These are phyloP conservation scores for Deuterostichococcus epilithicus DNA, from an alignment of 139 green algal genomes.

Conservation along the genomic window DNA sequence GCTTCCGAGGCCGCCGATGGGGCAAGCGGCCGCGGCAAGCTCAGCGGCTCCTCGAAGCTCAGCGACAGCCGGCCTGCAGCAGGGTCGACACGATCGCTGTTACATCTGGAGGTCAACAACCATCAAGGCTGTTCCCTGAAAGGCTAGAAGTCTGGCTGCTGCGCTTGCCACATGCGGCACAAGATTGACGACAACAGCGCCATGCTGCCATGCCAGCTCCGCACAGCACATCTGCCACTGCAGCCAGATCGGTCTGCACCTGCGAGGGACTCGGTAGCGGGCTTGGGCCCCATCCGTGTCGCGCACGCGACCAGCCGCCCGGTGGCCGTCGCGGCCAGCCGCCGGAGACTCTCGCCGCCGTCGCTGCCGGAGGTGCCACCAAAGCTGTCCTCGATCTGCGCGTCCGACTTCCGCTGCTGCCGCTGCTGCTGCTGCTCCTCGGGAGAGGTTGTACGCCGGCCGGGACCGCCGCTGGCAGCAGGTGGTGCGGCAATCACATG, in stretches of 20 bases:
- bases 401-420: neutral
- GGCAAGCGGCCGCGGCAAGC: neutral
- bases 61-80: conserved; percentile 1
- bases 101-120: no score
- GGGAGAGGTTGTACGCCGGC: neutral
- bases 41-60: conserved; percentile 8
- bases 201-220: no score
- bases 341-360: neutral
- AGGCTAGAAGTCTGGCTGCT: no score
- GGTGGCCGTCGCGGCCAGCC: neutral
- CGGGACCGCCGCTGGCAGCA: neutral
- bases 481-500: conserved; percentile 17
- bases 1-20: neutral
- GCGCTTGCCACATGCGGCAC: no score
- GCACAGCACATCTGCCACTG: no score
- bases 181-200: no score
- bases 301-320: neutral
- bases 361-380: neutral
- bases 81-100: neutral
- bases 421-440: neutral
- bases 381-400: neutral
- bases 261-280: neutral
- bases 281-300: conserved; percentile 2
- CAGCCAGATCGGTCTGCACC: neutral
- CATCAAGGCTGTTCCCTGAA: no score